Evolutionary conservation across 345 rosid species (phyloP), one percentile per base, ranked within the genome.

Genomic region (Gossypium herbaceum): DNA sequence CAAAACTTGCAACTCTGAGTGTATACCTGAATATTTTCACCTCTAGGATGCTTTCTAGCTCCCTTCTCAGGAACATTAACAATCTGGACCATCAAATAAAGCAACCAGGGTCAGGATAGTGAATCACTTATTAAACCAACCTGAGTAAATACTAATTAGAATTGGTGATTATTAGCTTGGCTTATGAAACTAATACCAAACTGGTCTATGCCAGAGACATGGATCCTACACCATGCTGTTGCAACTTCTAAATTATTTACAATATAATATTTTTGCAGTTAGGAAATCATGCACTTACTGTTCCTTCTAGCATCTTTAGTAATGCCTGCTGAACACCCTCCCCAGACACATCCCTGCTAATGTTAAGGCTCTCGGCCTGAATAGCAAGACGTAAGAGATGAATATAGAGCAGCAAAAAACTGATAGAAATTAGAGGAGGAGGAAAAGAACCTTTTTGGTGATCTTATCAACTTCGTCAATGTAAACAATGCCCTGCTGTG

Each of bases 271-370:
- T 70, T 70, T 6, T 8, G 25, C 3, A 72, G n/a, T 24, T 65
- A 76, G 15, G 44, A 45, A 59, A 75, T 12, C 10, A 63, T 43
- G 60, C 54, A 85, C 99, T 84, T 86, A 96, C 98, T 73, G 97
- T 93, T 84, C 99, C 99, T 88, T 95, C 99, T 64, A 95, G 89
- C 99, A 96, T 96, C 77, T 96, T 93, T 71, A 96, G 81, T 48
- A 96, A 79, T 57, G 99, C 99, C 85, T 95, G 99, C 86, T 95
- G 98, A 78, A 95, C 99, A 78, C 98, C 98, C 83, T 95, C 99
- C 71, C 99, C 98, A 44, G 99, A 96, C 25, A 96, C 99, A 90
- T 96, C 99, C 87, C 98, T 90, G 82, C 98, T 96, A 45, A 96
- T 90, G 83, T 93, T 96, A 82, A 87, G 86, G 81, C 97, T 92